Base-by-base conservation (phyloP, 768 basidiomycete species). In the Lentinus tigrinus region DNA sequence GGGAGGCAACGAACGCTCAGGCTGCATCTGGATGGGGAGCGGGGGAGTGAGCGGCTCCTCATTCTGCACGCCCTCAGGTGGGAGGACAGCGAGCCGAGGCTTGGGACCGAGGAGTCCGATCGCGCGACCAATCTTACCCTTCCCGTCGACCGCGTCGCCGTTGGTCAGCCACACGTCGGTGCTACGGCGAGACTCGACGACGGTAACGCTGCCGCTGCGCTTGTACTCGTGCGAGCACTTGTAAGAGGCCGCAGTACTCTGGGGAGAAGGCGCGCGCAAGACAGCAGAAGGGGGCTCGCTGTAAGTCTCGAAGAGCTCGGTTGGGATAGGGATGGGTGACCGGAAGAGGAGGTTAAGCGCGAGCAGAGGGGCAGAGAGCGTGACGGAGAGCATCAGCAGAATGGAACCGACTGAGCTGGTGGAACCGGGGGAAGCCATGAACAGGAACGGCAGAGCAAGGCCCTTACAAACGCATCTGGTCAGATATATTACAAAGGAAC, bases 141-240 rank as follows among this genome's bases (percentile, higher is more conserved):
- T 87, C 1, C 85, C 85, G 48, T 87, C 85, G 21, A 86, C 74
- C 7, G 88, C 88, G 58, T 89, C 83, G n/a, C 88, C 87, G 53
- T 85, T 86, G 13, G 81, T 69, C 62, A 90, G 71, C 89, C 89
- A 89, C 27, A 90, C 83, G 63, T 90, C 88, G 24, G 86, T 85
- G 63, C 86, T 88, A 47, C 85, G 84, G 31, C 85, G 81, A 27
- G 82, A 83, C 69, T 89, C 86, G 21, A 89, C 83, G 39, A 88
- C 82, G 19, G 85, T 88, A 50, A 74, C 62, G 59, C 81, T 84
- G 47, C 78, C 82, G 69, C 85, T 86, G 54, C 82, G 81, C 69
- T 86, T 88, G 70, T 83, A 85, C 52, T 84, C 81, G 63, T 79
- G 77, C 7, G 81, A 80, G 70, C 75, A 80, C 61, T 71, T 76